Evolutionary conservation across 2,329 filamentous ascomycete genomes (phyloP).

Genomic region (Trichocomaceae sp.): DNA sequence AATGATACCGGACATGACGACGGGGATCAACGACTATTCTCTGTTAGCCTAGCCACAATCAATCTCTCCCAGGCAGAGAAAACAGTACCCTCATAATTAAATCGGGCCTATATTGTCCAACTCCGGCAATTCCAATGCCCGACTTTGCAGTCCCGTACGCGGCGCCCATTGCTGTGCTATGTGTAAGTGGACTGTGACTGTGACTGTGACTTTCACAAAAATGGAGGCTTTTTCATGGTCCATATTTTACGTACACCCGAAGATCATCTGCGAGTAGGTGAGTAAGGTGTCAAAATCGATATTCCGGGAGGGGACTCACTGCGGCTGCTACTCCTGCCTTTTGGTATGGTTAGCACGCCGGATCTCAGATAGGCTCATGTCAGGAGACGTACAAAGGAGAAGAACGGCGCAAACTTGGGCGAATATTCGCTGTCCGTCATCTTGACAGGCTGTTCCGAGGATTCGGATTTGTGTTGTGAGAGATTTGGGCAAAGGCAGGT

Average conservation of each 20-base stretch:
- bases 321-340: conserved; percentile 46
- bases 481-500: conserved; percentile 6
- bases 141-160: conserved; percentile 64
- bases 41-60: not conserved
- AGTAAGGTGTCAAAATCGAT: conserved; percentile 16
- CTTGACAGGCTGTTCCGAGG: conserved; percentile 15
- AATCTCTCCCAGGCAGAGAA: not conserved
- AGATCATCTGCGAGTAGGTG: conserved; percentile 42
- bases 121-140: conserved; percentile 61
- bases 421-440: conserved; percentile 47
- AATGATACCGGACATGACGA: conserved; percentile 96
- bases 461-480: not conserved
- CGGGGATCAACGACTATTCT: conserved; percentile 43
- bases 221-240: conserved; percentile 1
- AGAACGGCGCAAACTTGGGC: conserved; percentile 61
- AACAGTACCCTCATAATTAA: conserved; percentile 61
- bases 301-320: conserved; percentile 28
- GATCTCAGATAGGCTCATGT: not conserved
- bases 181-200: conserved; percentile 18
- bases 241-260: conserved; percentile 40
- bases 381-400: conserved; percentile 54
- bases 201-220: no score
- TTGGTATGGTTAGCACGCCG: conserved; percentile 3
- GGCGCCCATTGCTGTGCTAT: conserved; percentile 52
- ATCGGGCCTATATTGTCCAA: conserved; percentile 60